Base-by-base conservation (phyloP, 176 grass and related monocot species). In the Saccharum spontaneum region DNA sequence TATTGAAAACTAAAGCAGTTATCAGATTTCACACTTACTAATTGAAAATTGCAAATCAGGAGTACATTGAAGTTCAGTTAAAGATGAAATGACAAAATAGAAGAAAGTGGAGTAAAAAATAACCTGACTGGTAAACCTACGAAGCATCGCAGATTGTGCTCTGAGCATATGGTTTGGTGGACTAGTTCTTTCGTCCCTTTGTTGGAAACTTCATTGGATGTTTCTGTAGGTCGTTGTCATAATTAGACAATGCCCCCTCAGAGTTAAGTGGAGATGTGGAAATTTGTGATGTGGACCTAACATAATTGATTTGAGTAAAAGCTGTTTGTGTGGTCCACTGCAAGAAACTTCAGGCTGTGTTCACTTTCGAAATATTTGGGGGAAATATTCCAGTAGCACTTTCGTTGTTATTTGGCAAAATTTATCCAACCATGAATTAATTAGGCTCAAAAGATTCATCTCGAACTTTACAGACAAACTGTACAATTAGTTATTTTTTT, bases 311-410 rank as follows among this genome's bases (percentile, higher is more conserved):
- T 75, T 14, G 12, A 44, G 9, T n/a, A 23, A 24, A 0, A 23
- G 4, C 52, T 63, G 3, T 39, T 45, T 73, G 40, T 71, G 17
- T 50, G 38, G 38, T 48, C 67, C 40, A 52, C 67, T 63, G 6
- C 59, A 71, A 49, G 20, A 60, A 79, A 75, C 15, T 83, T 73
- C n/a, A n/a, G n/a, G n/a, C n/a, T n/a, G n/a, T n/a, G n/a, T n/a
- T n/a, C n/a, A n/a, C n/a, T n/a, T n/a, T n/a, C n/a, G n/a, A n/a
- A n/a, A n/a, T n/a, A n/a, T n/a, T n/a, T n/a, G n/a, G n/a, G n/a
- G n/a, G n/a, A n/a, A n/a, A n/a, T n/a, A n/a, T n/a, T n/a, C n/a
- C n/a, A n/a, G n/a, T n/a, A n/a, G n/a, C n/a, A n/a, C n/a, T n/a
- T n/a, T n/a, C n/a, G n/a, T n/a, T n/a, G n/a, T n/a, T n/a, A n/a